Percentiles rank a stretch among this genome's conserved stretches.
Evolutionary conservation across 1,139 yeast species (phyloP).

Genomic region (Zygoascus sp.): DNA sequence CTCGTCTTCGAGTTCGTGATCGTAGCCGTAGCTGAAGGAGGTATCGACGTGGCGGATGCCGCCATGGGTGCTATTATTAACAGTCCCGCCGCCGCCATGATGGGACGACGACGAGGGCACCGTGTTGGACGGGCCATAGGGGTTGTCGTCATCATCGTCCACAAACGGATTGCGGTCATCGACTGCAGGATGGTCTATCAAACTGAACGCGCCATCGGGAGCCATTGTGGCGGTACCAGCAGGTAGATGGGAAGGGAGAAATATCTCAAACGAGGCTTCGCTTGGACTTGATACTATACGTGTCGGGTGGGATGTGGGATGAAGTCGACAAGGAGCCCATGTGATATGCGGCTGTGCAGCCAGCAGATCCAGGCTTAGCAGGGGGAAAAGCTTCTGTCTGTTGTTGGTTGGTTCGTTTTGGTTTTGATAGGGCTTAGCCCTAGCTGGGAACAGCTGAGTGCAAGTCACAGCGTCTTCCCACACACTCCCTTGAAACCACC

Average conservation of each 20-base stretch:
- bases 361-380: too few relatives aligned
- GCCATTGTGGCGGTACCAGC: slow-evolving; percentile 10
- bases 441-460: neutral
- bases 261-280: neutral
- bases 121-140: slow-evolving; percentile 7
- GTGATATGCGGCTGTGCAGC: slow-evolving; percentile 1
- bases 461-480: neutral
- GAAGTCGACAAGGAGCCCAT: neutral
- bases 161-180: slow-evolving; percentile 13
- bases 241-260: neutral
- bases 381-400: too few relatives aligned
- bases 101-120: slow-evolving; percentile 2
- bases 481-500: neutral
- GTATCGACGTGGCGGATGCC: neutral
- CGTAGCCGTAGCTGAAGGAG: slow-evolving; percentile 1
- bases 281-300: neutral
- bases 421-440: neutral
- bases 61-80: neutral
- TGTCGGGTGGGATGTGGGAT: neutral
- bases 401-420: too few relatives aligned
- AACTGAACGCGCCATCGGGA: slow-evolving; percentile 10
- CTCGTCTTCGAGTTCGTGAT: slow-evolving; percentile 7
- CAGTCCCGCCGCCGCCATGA: neutral
- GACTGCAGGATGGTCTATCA: slow-evolving; percentile 16
- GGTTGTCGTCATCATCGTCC: slow-evolving; percentile 7